Base-by-base conservation (phyloP, 371 early-diverging fungal genomes). In the Pancytospora philotis region DNA sequence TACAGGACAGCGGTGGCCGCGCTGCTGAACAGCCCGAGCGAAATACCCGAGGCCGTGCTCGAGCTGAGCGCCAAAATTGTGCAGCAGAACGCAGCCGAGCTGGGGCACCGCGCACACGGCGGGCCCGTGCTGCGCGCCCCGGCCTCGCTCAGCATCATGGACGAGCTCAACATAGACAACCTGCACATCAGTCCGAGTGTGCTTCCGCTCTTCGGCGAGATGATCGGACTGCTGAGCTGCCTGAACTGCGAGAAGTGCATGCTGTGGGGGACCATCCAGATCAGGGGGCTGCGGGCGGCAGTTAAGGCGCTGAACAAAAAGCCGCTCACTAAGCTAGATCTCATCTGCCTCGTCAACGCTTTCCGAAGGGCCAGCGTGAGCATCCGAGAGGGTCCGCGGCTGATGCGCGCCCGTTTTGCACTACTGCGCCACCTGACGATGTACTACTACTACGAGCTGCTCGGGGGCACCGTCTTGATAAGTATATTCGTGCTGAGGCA, bases 221-320 rank as follows among this genome's bases (percentile, higher is more conserved):
- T 53, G 41, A 53, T 72, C 27, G 39, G 34, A 6, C 22, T 93
- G 72, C 91, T 96, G 92, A 93, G 93, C 78, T 93, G 95, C 75
- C 90, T 94, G 16, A 89, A 88, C 0, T 96, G 97, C 78, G 91
- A 94, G 76, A 94, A 93, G 78, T 96, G 97, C 75, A 81, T 90
- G 58, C 81, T 96, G 34, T 96, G 97, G 97, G 95, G 95, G 25
- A 96, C 95, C 56, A 66, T 85, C 10, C 85, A 86, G 69, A 65
- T 80, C 35, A 74, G 63, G 22, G 80, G 80, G 35, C 72, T 95
- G 6, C 92, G 89, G 51, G 90, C 92, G 0, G 93, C 94, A 0
- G 81, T 94, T 25, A 95, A 95, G 76, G 83, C 90, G 4, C 79
- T 93, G 59, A 66, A 62, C 25, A 4, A 39, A n/a, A 68, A 53